Base-by-base conservation (phyloP, 768 basidiomycete species). In the Boletus subparvulus region DNA sequence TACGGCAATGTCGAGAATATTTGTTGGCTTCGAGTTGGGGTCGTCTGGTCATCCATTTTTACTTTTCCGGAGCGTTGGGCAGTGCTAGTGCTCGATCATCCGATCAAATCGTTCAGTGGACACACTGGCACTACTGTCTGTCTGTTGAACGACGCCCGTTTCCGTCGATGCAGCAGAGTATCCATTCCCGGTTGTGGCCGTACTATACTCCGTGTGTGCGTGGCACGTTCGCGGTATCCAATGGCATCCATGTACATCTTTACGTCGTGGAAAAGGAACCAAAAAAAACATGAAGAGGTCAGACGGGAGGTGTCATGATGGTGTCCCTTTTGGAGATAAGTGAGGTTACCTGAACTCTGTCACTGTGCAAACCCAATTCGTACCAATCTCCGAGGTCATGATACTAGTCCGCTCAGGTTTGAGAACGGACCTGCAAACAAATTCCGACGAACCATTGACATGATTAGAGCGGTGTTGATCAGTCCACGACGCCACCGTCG, bases 401-500 rank as follows among this genome's bases (percentile, higher is more conserved):
- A 21, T 36, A 6, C 4, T 64, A 45, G 58, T 49, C 47, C 61
- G 55, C 44, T 66, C 65, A 54, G 33, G 48, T 42, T 55, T 64
- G 56, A 62, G 57, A 64, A 52, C 52, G 61, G 66, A 48, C 47
- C 55, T 63, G 39, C 21, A 44, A 12, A n/a, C 50, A 63, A 63
- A 66, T 58, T 58, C 63, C 64, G 64, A 65, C 60, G 63, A 24
- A 39, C 21, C 46, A 41, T 48, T 48, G 57, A 55, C 52, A 60
- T 47, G 57, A 51, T 47, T 59, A 30, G 55, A 43, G 49, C 53
- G 50, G 59, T 56, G 56, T 53, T 63, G 62, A 55, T 59, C 55
- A 51, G 42, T 51, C 49, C 24, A 50, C 48, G 51, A 58, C 66
- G 68, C 68, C 67, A 62, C 68, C 39, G 65, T 69, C 66, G 61